phyloP scores from a whole-genome alignment of 805 yeast species.

The Saccharomycopsis fibuligera region DNA sequence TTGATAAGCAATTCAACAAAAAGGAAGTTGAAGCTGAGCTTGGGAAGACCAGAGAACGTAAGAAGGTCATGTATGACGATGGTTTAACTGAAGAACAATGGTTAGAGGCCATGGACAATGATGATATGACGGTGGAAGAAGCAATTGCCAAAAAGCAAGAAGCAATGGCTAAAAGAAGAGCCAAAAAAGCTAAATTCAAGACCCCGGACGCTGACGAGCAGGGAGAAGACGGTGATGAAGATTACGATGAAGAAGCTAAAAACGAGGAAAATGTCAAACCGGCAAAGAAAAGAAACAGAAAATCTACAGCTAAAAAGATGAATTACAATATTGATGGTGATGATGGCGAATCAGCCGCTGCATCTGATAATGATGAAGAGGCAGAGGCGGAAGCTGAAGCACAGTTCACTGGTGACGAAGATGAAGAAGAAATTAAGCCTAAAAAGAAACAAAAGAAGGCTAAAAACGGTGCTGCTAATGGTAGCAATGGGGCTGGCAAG shows the following conservation, averaged over 20 bases:
- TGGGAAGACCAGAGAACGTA: conserved; percentile 62
- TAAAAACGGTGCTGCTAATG: conserved; percentile 1
- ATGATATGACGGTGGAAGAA: conserved; percentile 49
- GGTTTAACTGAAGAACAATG: conserved; percentile 72
- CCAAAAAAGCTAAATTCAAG: conserved; percentile 24
- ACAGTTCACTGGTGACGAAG: conserved; percentile 18
- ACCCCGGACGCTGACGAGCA: conserved; percentile 13
- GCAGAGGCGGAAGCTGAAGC: conserved; percentile 24
- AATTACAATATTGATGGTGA: neutral
- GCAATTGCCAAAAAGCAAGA: conserved; percentile 49
- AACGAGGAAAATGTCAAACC: conserved; percentile 5
- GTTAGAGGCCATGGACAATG: conserved; percentile 73
- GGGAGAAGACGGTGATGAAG: conserved; percentile 21
- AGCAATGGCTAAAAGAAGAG: conserved; percentile 35
- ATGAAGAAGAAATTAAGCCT: conserved; percentile 10
- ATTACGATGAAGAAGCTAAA: conserved; percentile 20
- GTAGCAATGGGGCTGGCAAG: conserved; percentile 1
- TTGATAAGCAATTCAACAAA: conserved; percentile 32
- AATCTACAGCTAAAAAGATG: neutral
- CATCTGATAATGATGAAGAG: conserved; percentile 18
- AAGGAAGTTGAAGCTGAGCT: conserved; percentile 33
- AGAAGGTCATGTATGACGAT: conserved; percentile 55
- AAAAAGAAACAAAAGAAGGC: conserved; percentile 5
- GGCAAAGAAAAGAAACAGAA: neutral
- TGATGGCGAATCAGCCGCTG: conserved; percentile 21